Evolutionary conservation across 2,329 filamentous ascomycete genomes (phyloP).

Genomic region (Arthroderma sp.): DNA sequence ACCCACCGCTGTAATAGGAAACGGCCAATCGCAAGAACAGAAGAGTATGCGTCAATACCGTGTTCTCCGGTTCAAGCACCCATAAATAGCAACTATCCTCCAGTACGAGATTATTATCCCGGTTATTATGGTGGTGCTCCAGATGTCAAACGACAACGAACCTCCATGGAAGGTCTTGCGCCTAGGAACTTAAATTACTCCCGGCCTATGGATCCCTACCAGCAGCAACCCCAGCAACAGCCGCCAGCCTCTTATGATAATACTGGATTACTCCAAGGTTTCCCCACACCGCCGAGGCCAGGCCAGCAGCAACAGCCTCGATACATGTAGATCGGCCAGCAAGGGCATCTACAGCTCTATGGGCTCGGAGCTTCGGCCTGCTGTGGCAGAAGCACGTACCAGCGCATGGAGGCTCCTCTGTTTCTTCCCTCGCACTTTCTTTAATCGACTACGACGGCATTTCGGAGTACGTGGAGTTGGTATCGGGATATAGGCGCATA

Average conservation of each 20-base stretch:
- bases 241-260: not conserved
- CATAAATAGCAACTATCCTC: constrained; percentile 23
- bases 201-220: constrained; percentile 25
- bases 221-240: constrained; percentile 14
- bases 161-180: constrained; percentile 25
- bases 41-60: constrained; percentile 25
- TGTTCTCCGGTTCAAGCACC: constrained; percentile 21
- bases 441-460: too few species aligned
- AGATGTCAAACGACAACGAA: constrained; percentile 27
- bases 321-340: constrained; percentile 24
- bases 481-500: too few species aligned
- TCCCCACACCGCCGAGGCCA: constrained; percentile 16
- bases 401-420: too few species aligned
- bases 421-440: too few species aligned
- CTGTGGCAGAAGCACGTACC: not conserved
- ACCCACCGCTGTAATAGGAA: constrained; percentile 17
- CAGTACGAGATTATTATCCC: constrained; percentile 20
- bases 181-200: constrained; percentile 21
- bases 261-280: not conserved
- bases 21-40: constrained; percentile 24
- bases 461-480: too few species aligned
- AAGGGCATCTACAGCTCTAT: constrained; percentile 21
- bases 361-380: constrained; percentile 24
- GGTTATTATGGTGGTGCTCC: constrained; percentile 17
- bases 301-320: constrained; percentile 20